Evolutionary conservation across 257 asterid species (phyloP).

Genomic region (Ilex asprella): DNA sequence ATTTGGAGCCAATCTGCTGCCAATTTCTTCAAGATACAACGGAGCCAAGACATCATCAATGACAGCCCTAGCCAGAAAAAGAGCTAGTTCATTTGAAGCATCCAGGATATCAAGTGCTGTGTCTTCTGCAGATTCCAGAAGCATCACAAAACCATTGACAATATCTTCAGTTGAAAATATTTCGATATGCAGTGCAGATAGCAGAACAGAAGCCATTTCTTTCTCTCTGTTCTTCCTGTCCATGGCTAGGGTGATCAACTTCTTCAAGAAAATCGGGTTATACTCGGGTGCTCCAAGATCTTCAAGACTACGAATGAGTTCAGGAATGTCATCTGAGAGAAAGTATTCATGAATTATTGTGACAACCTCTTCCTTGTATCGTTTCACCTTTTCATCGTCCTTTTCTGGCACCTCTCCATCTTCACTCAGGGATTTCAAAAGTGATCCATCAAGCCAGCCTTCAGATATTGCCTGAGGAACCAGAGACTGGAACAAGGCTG

Average conservation of each 20-base stretch:
- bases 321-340: slow-evolving; percentile 92
- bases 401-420: slow-evolving; percentile 34
- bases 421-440: slow-evolving; percentile 35
- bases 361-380: slow-evolving; percentile 72
- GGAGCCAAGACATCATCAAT: slow-evolving; percentile 94
- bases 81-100: slow-evolving; percentile 86
- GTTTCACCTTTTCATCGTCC: slow-evolving; percentile 56
- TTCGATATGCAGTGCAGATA: slow-evolving; percentile 86
- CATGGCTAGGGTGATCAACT: slow-evolving; percentile 81
- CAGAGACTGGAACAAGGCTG: slow-evolving; percentile 39
- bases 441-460: slow-evolving; percentile 89
- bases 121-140: slow-evolving; percentile 89
- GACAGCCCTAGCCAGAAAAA: slow-evolving; percentile 82
- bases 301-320: slow-evolving; percentile 76
- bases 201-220: slow-evolving; percentile 94
- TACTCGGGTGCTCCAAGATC: slow-evolving; percentile 68
- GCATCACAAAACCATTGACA: slow-evolving; percentile 76
- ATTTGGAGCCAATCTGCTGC: slow-evolving; percentile 48
- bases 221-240: slow-evolving; percentile 91
- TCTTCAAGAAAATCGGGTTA: slow-evolving; percentile 78
- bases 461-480: slow-evolving; percentile 72
- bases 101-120: slow-evolving; percentile 88
- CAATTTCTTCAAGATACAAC: slow-evolving; percentile 73
- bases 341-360: slow-evolving; percentile 86
- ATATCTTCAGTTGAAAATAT: slow-evolving; percentile 81